Evolutionary conservation across 371 early-diverging fungal genomes (phyloP), one percentile per base, ranked within the genome.

Genomic region (Mortierella sp.): DNA sequence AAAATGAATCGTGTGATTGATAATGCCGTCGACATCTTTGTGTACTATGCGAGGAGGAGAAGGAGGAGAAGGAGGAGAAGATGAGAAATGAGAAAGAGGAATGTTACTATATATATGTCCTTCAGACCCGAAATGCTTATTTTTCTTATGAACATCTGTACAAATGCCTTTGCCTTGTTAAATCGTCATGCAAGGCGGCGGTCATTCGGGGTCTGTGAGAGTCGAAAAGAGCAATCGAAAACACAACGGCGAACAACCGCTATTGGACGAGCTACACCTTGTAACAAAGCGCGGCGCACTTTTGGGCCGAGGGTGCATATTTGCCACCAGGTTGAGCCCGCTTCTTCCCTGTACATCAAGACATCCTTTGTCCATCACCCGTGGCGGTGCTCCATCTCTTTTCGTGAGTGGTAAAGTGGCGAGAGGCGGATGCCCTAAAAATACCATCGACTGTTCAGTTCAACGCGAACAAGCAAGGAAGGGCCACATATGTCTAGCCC

Each of bases 191-290:
- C 60, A 60, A 29, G 32, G 58, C 58, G 60, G 48, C 3, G 32
- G 27, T 29, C 29, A 29, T 12, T 27, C 32, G 16, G 32, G 60
- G 32, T 43, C 44, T 46, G 44, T 29, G 71, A 44, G 71, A 71
- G 46, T 46, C 71, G 71, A 46, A 71, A 43, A 71, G 44, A 46
- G 71, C 46, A 44, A 63, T 63, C 38, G 35, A 32, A 60, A 63
- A 29, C 5, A 18, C 35, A 29, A 29, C 29, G 14, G 29, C 58
- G 4, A 14, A 14, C 58, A 29, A 0, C 27, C 56, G 18, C 16
- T 49, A 49, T 21, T 49, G 49, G 21, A 51, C 51, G 5, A 49
- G 16, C 3, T 18, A 49, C 14, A 14, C 18, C 18, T 49, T 3
- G 6, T 21, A 51, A 51, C 51, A 51, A 51, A 51, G 51, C 46